These are phyloP conservation scores for Globisporangium parvum DNA, from an alignment of 352 stramenopile genomes.

Conservation along the genomic window DNA sequence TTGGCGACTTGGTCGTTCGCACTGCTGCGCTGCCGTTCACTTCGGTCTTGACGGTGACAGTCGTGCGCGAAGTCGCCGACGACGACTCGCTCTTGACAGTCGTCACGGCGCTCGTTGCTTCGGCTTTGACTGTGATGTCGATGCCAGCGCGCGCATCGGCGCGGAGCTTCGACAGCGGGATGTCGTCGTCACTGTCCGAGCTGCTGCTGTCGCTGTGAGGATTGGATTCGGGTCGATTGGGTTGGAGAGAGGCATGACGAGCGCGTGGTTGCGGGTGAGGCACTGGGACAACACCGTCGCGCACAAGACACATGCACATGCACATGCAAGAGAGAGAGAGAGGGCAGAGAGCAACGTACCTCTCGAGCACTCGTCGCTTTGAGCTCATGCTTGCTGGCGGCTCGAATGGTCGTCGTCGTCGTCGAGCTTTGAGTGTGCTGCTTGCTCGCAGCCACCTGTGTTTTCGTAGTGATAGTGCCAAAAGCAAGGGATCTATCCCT, in stretches of 20 bases:
- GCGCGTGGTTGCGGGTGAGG: not conserved
- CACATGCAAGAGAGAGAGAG: not conserved
- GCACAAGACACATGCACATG: not conserved
- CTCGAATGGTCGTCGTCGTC: not conserved
- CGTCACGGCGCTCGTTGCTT: slow-evolving; percentile 16
- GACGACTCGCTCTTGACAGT: slow-evolving; percentile 1
- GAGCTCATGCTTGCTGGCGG: slow-evolving; percentile 1
- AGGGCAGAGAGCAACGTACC: slow-evolving; percentile 12
- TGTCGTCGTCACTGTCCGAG: slow-evolving; percentile 76
- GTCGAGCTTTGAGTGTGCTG: not conserved
- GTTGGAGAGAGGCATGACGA: not conserved
- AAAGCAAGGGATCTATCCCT: no score
- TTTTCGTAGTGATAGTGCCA: no score
- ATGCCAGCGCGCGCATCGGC: slow-evolving; percentile 17
- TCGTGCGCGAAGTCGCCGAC: not conserved
- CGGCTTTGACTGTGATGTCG: slow-evolving; percentile 17
- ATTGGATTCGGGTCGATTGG: no score
- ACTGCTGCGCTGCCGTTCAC: not conserved
- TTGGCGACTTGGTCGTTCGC: not conserved
- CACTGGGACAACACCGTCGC: not conserved
- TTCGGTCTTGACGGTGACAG: slow-evolving; percentile 17
- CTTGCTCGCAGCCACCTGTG: no score
- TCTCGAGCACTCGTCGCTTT: slow-evolving; percentile 34
- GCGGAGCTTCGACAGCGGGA: slow-evolving; percentile 68
- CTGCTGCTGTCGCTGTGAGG: slow-evolving; percentile 18